Percentiles rank a stretch among this genome's conserved stretches.
These are phyloP conservation scores for Hylodesmum podocarpum DNA, from an alignment of 306 rosid species.

Conservation along the genomic window DNA sequence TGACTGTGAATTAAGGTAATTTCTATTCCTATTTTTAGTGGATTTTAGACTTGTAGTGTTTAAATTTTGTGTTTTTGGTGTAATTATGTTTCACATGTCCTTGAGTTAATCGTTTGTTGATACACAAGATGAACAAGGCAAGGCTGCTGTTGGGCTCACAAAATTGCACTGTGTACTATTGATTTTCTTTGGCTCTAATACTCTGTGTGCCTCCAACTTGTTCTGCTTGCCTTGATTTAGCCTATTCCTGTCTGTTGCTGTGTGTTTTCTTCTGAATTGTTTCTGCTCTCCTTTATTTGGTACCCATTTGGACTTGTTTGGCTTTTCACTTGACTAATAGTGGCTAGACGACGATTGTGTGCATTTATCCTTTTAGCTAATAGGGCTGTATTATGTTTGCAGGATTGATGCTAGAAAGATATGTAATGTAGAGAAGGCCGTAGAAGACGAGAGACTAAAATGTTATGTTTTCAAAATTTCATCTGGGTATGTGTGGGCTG, in stretches of 20 bases:
- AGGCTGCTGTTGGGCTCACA: slow-evolving; percentile 12
- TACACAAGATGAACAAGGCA: slow-evolving; percentile 10
- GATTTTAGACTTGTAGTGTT: neutral
- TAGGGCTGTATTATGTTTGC: slow-evolving; percentile 26
- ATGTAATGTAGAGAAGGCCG: slow-evolving; percentile 18
- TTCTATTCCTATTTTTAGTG: slow-evolving; percentile 11
- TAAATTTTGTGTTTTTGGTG: neutral
- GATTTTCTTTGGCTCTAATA: no score
- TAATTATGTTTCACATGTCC: neutral
- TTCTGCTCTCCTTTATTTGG: no score
- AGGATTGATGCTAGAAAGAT: slow-evolving; percentile 40
- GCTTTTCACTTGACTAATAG: slow-evolving; percentile 2
- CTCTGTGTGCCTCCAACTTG: no score
- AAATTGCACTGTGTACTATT: neutral
- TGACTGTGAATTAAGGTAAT: slow-evolving; percentile 61
- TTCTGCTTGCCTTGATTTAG: no score
- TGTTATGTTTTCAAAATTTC: slow-evolving; percentile 1
- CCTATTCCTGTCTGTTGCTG: no score
- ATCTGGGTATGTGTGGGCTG: slow-evolving; percentile 18
- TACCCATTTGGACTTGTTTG: no score
- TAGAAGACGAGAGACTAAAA: slow-evolving; percentile 22
- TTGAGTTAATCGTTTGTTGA: neutral
- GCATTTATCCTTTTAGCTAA: slow-evolving; percentile 18
- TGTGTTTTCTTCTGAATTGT: no score
- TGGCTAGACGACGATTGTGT: neutral